Base-by-base conservation (phyloP, 169 alveolate species). In the Plasmodium ovale region DNA sequence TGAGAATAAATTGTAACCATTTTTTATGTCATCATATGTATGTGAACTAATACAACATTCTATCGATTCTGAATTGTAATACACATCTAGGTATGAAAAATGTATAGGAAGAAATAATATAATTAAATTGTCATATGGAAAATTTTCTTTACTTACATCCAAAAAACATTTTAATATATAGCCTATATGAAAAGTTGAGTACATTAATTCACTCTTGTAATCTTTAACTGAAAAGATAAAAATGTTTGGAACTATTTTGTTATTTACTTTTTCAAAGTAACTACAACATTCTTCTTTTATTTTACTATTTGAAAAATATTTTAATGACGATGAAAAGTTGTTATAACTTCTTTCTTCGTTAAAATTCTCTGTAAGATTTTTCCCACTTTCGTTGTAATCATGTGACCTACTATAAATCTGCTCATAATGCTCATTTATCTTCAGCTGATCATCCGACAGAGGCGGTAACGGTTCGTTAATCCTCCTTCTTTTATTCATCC, bases 161-260 rank as follows among this genome's bases (percentile, higher is more conserved):
- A 85, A 31, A 39, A 85, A 85, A 16, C 35, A n/a, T 37, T 62
- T 39, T 60, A 85, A 49, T 53, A 85, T 60, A 60, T 69, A 69
- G 10, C 91, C 91, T 3, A 70, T 53, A 35, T 85, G 91, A 6
- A 58, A 14, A 39, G 23, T 85, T 5, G 91, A 47, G 33, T 62
- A 42, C 12, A 47, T 16, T 27, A 85, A 42, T 69, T 85, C 73
- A 27, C 39, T 62, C 53, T 84, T 29, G 16, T 67, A 49, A 47
- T 44, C 60, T 47, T 85, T 68, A 37, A 23, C 1, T 37, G 91
- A 25, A 44, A 68, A 85, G 10, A 58, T 35, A 51, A 25, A 85
- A n/a, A 85, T 85, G n/a, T 85, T 85, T 31, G 91, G 91, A 62
- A 85, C 91, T 4, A 54, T 3, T 56, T 85, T 68, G 16, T 69